Evolutionary conservation across 306 rosid genomes (phyloP).

Genomic region (Echinosophora koreensis): DNA sequence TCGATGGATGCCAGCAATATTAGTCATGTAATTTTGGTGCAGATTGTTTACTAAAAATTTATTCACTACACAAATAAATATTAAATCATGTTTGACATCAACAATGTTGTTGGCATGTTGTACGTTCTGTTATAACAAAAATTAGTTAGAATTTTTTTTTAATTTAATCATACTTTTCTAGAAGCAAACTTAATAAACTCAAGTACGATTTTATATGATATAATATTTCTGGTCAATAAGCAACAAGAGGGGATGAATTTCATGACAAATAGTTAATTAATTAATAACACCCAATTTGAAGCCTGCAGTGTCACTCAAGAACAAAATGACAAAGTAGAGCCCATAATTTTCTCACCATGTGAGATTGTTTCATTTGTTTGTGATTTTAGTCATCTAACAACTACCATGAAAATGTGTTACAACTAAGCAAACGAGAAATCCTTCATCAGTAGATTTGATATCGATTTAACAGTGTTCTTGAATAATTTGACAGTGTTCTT

Average conservation of each 20-base stretch:
- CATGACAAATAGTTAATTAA: constrained; percentile 26
- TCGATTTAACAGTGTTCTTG: too few relatives aligned
- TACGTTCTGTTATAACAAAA: neutral
- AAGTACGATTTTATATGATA: neutral
- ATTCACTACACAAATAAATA: constrained; percentile 24
- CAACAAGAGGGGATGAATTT: constrained; percentile 36
- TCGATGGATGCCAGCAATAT: neutral
- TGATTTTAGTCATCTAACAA: constrained; percentile 31
- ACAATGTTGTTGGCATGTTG: constrained; percentile 38
- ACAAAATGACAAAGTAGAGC: constrained; percentile 35
- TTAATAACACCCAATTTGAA: neutral
- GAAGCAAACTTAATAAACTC: constrained; percentile 39
- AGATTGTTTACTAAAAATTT: constrained; percentile 22
- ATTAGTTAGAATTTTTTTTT: constrained; percentile 5
- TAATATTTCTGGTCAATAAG: constrained; percentile 36
- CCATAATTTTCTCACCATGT: constrained; percentile 37
- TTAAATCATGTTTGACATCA: constrained; percentile 31
- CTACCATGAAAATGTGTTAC: constrained; percentile 19
- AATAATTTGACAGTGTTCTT: too few relatives aligned
- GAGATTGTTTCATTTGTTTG: constrained; percentile 36
- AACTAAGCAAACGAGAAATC: constrained; percentile 20
- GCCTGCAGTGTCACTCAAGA: constrained; percentile 9
- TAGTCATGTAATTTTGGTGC: constrained; percentile 42
- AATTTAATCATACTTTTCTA: constrained; percentile 6
- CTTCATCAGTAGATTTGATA: constrained; percentile 28